Evolutionary conservation across 2,329 filamentous ascomycete species (phyloP), one percentile per base, ranked within the genome.

Genomic region (Pseudogymnoascus sp.): DNA sequence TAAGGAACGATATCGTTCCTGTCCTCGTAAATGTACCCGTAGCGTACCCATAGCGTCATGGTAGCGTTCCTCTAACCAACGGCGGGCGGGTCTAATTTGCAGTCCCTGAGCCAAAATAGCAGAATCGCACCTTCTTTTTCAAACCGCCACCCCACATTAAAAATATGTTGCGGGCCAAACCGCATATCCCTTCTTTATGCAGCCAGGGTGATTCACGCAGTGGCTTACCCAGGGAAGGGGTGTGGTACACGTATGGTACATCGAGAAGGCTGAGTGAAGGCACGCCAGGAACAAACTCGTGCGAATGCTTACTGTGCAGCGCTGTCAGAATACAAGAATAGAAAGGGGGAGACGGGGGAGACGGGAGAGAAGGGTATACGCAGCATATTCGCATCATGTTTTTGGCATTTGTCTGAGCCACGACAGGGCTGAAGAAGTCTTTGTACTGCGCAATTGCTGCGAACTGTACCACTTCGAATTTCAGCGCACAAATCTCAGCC

Each of bases 101-200:
- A 41, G 38, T 22, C 38, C 38, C 39, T 30, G 35, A 37, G 12
- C 14, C 35, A 14, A n/a, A 37, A 37, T 33, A 33, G 30, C 30
- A 33, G 9, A 8, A 30, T 33, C 28, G 43, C 47, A 33, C n/a
- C 16, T 33, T 54, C 47, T 33, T 54, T 54, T 54, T 14, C 28
- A 54, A 54, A 14, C 47, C 47, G 33, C 9, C 9, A 54, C 47
- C 47, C 47, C 47, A 54, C 47, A 54, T 54, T 33, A 54, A 47
- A 54, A 54, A 54, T 54, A 18, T 54, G 12, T 12, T 12, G 28
- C 47, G 47, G 47, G 47, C 47, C 47, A 54, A 54, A 54, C 47
- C 47, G 47, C 47, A 20, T 35, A 54, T 54, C 47, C 47, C 47
- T 54, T 18, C 47, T 54, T 54, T 54, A 54, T 54, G 47, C 47